Evolutionary conservation across 768 basidiomycete species (phyloP), one percentile per base, ranked within the genome.

Genomic region (Macrolepiota albuminosa): DNA sequence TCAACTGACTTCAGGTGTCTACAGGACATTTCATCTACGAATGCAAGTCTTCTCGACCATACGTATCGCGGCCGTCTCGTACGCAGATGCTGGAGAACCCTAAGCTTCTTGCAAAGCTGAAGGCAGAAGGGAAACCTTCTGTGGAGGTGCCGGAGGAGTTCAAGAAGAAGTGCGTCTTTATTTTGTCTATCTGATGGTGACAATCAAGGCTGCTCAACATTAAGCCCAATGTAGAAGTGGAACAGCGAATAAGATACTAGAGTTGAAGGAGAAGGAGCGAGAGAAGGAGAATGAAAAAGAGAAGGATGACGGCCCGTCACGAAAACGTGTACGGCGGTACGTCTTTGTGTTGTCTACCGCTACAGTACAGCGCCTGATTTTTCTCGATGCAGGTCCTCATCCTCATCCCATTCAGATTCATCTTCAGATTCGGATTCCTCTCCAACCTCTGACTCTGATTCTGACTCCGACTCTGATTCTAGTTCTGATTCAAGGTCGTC

Each of bases 101-200:
- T 3, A 78, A 73, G 26, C 52, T 84, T 2, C 74, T 88, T 8
- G 81, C 85, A 4, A 91, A 91, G 71, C 71, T 89, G 42, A 88
- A 84, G 71, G 76, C 79, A 0, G 84, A 86, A 8, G 88, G 87
- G 10, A 85, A 87, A 64, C 91, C 93, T 4, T 85, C 84, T 18
- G 86, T 92, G 0, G 91, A 93, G 62, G 84, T 94, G 11, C 94
- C 94, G 4, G 93, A 95, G 62, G 95, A 97, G 71, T 95, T 97
- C 73, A 93, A 86, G 78, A 81, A 74, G 62, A 87, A 87, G 91
- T 91, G 57, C 39, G 86, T 78, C 52, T 36, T 5, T 29, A 37
- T 34, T 6, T 56, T n/a, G 29, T 43, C 31, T 29, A 29, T 4
- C 29, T 50, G 10, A 9, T 39, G 21, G 13, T 45, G 29, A 8